A percentile compares a stretch with the other conserved stretches of the same genome.
Conservation (phyloP, 1,284 basidiomycete species). For the Psilocybe mexicana region DNA sequence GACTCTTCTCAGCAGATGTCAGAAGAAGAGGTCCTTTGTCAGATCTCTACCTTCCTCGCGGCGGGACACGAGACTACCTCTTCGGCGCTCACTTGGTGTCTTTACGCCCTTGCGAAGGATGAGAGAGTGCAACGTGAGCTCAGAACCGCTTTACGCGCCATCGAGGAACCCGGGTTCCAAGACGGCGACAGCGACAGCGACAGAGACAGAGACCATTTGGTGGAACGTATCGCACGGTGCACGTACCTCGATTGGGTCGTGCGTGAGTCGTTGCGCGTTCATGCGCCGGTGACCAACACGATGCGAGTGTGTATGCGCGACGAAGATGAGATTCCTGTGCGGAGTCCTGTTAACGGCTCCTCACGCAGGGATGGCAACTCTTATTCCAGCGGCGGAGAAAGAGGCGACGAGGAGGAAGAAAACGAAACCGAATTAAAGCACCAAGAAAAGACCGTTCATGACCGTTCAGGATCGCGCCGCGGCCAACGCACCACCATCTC, state of each 20-base stretch:
- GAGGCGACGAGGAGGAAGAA: not conserved
- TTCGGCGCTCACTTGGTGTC: conserved; percentile 71
- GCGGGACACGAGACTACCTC: conserved; percentile 64
- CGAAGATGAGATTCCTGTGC: conserved; percentile 54
- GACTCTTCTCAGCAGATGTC: conserved; percentile 54
- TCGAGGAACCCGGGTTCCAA: conserved; percentile 12
- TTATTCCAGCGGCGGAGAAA: not conserved
- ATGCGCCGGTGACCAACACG: conserved; percentile 65
- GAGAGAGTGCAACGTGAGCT: conserved; percentile 58
- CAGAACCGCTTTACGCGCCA: conserved; percentile 48
- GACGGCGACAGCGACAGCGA: not conserved
- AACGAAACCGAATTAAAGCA: conserved; percentile 14
- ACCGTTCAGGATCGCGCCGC: no score
- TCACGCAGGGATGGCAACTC: no score
- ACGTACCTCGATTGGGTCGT: conserved; percentile 48
- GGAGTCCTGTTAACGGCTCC: not conserved
- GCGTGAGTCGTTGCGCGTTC: conserved; percentile 66
- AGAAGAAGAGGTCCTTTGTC: conserved; percentile 67
- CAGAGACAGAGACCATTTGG: conserved; percentile 8
- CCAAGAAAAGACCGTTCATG: conserved; percentile 21
- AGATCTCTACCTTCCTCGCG: conserved; percentile 79
- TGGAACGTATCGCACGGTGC: conserved; percentile 13
- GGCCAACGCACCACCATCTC: conserved; percentile 32
- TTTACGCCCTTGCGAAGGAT: conserved; percentile 62
- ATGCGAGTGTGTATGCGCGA: conserved; percentile 60